phyloP scores from a whole-genome alignment of 805 yeast genomes.

The Saturnispora saitoi region DNA sequence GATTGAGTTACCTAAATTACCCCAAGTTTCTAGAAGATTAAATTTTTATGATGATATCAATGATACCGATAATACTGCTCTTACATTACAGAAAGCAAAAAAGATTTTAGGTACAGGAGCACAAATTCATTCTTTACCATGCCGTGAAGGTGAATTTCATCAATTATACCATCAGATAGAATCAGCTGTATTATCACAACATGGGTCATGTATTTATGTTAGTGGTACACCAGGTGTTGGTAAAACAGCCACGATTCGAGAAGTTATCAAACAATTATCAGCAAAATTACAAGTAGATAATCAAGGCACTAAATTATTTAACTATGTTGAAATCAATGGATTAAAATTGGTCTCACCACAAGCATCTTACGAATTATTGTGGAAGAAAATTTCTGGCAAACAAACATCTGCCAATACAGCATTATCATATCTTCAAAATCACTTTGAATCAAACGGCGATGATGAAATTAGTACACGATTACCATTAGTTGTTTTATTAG shows the following conservation, averaged over 20 bases:
- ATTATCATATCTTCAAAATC: slow-evolving; percentile 57
- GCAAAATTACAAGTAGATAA: slow-evolving; percentile 16
- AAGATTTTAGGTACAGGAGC: slow-evolving; percentile 31
- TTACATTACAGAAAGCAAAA: slow-evolving; percentile 31
- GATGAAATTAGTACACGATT: slow-evolving; percentile 24
- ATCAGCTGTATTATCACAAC: slow-evolving; percentile 55
- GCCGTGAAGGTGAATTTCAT: slow-evolving; percentile 78
- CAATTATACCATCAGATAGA: slow-evolving; percentile 61
- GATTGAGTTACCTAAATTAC: slow-evolving; percentile 8
- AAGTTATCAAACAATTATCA: slow-evolving; percentile 65
- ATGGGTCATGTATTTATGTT: slow-evolving; percentile 80
- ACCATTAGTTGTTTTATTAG: slow-evolving; percentile 72
- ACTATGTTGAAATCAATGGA: slow-evolving; percentile 84
- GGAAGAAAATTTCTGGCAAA: slow-evolving; percentile 64
- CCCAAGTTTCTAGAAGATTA: slow-evolving; percentile 8
- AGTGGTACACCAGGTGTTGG: slow-evolving; percentile 99
- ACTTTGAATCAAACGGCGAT: slow-evolving; percentile 36
- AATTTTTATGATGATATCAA: slow-evolving; percentile 5
- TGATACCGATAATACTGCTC: slow-evolving; percentile 15
- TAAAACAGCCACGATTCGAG: slow-evolving; percentile 87
- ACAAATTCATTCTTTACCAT: slow-evolving; percentile 53
- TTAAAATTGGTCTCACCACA: slow-evolving; percentile 73
- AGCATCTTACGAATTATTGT: slow-evolving; percentile 71
- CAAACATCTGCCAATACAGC: slow-evolving; percentile 57
- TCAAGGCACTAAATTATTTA: slow-evolving; percentile 35